These are phyloP conservation scores for Diaporthe helianthi DNA, from an alignment of 2,329 filamentous ascomycete genomes.

Conservation along the genomic window DNA sequence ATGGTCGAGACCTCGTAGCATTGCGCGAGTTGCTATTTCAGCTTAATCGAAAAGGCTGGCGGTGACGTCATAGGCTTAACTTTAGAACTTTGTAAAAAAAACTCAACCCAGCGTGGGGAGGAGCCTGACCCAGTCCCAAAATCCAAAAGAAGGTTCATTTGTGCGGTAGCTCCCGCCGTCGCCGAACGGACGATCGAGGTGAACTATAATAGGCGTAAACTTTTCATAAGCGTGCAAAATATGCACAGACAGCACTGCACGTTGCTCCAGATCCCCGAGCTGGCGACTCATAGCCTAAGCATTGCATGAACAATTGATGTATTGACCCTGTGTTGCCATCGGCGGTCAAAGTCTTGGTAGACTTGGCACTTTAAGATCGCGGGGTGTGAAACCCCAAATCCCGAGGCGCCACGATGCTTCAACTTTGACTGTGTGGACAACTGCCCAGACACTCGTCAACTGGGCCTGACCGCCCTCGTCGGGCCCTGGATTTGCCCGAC, in stretches of 20 bases:
- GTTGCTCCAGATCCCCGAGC: conserved; percentile 1
- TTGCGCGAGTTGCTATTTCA: conserved; percentile 4
- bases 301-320: neutral
- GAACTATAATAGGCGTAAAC: neutral
- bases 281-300: conserved; percentile 7
- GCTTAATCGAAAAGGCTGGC: neutral
- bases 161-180: conserved; percentile 18
- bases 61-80: conserved; percentile 3
- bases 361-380: neutral
- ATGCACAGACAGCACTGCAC: conserved; percentile 5
- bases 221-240: neutral
- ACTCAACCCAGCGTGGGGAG: conserved; percentile 1
- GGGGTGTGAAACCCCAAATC: conserved; percentile 12
- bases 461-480: neutral
- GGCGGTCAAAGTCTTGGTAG: conserved; percentile 17
- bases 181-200: conserved; percentile 2
- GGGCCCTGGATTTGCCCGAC: neutral
- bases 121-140: neutral
- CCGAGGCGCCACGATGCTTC: conserved; percentile 1
- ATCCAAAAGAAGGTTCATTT: conserved; percentile 9
- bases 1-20: neutral
- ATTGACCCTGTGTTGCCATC: conserved; percentile 7
- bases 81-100: too few species aligned
- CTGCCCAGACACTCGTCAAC: neutral
- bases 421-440: neutral